Conservation (phyloP, 768 basidiomycete genomes). For the Rhizopogon vesiculosus region DNA sequence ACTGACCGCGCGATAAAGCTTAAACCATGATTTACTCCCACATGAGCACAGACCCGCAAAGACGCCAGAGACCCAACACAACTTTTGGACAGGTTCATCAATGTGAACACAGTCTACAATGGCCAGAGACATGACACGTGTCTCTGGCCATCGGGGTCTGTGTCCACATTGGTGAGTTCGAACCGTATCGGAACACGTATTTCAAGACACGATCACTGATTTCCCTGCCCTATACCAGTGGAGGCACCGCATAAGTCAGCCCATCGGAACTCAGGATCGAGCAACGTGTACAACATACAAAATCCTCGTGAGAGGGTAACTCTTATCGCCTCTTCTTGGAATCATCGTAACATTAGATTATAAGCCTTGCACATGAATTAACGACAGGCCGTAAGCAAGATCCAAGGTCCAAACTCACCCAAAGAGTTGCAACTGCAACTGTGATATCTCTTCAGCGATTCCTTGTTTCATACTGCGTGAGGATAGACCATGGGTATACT, state of each 20-base stretch:
- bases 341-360: neutral
- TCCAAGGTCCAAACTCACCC: neutral
- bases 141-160: no score
- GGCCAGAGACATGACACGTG: no score
- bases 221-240: slow-evolving; percentile 42
- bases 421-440: neutral
- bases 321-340: slow-evolving; percentile 24
- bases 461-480: neutral
- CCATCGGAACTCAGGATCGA: neutral
- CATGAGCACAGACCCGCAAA: no score
- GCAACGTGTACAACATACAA: slow-evolving; percentile 41
- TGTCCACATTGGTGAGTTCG: neutral
- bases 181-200: slow-evolving; percentile 52
- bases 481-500: neutral
- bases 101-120: no score
- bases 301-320: slow-evolving; percentile 43
- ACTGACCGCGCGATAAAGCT: no score
- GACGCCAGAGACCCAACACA: no score
- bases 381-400: slow-evolving; percentile 20
- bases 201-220: slow-evolving; percentile 44
- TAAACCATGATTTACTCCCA: no score
- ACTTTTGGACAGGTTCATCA: no score
- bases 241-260: slow-evolving; percentile 1
- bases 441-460: neutral
- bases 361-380: neutral